These are phyloP conservation scores for Xylaria longipes DNA, from an alignment of 495 filamentous ascomycete species.

Conservation along the genomic window DNA sequence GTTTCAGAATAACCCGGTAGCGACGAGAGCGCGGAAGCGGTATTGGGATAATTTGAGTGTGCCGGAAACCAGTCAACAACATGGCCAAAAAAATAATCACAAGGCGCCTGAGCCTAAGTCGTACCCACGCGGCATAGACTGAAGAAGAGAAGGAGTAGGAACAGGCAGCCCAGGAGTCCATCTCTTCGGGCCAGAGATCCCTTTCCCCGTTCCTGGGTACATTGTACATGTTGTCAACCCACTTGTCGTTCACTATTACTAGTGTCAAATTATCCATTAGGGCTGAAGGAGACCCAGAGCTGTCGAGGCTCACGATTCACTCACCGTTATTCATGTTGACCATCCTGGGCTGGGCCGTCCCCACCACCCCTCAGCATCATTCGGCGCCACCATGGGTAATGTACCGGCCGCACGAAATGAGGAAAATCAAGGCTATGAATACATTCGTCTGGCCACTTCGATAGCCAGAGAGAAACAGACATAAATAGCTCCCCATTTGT, in stretches of 20 bases:
- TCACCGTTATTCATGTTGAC: not conserved
- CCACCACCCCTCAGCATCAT: not conserved
- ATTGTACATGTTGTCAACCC: not conserved
- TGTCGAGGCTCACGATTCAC: not conserved
- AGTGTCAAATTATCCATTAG: not conserved
- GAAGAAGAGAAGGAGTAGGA: not conserved
- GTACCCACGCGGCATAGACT: not conserved
- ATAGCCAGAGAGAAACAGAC: not conserved
- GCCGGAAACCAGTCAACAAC: not conserved
- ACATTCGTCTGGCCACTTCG: not conserved
- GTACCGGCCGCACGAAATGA: not conserved
- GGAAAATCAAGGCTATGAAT: not conserved
- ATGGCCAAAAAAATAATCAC: not conserved
- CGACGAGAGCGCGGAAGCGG: slow-evolving; percentile 48
- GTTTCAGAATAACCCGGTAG: slow-evolving; percentile 55
- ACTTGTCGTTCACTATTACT: not conserved
- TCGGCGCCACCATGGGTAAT: not conserved
- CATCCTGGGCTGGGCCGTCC: not conserved
- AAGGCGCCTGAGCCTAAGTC: not conserved
- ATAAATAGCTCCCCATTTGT: not conserved
- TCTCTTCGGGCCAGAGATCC: not conserved
- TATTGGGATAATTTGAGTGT: slow-evolving; percentile 55
- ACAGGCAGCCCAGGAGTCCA: not conserved
- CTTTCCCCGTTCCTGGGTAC: not conserved
- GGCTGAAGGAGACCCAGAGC: not conserved